Base-by-base conservation (phyloP, 2,329 filamentous ascomycete genomes). In the Penicillium vulpinum region DNA sequence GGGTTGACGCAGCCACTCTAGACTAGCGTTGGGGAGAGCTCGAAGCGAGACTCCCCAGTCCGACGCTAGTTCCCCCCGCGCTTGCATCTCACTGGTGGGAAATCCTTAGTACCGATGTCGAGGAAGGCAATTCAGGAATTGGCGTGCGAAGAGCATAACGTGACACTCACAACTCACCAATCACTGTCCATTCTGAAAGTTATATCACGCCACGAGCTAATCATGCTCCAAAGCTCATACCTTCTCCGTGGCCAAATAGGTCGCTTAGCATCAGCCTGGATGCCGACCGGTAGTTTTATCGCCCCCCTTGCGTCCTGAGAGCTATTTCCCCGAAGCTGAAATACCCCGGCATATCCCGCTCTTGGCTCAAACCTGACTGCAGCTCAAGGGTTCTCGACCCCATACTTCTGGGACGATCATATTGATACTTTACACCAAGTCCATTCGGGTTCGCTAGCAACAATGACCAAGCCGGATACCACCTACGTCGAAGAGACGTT, bases 201-300 rank as follows among this genome's bases (percentile, higher is more conserved):
- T 41, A 10, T 35, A 36, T 39, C 41, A 49, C 28, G 28, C 46
- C 44, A 58, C 46, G 15, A 46, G 9, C 38, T 21, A 31, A 41
- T 40, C 16, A 5, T 8, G 21, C 15, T 35, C 4, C 18, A 55
- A 55, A 48, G 44, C 24, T 46, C 51, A 51, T 57, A 36, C 26
- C 29, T 59, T 60, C 44, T 57, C 62, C 62, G 62, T 62, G 62
- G 35, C 61, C 35, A 47, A 62, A 59, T 44, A 54, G 61, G 62
- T 39, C 41, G 31, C 18, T 49, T 18, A 36, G n/a, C 28, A 33
- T 29, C 38, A 38, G 4, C n/a, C 29, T 56, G 28, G 46, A 51
- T 54, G 47, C 39, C 22, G 33, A 45, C 21, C 45, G 40, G 5
- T 38, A 11, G 16, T 33, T 36, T 24, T 29, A 24, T 51, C 21